Evolutionary conservation across 352 stramenopile species (phyloP).

Genomic region (Aphanomyces euteiches): DNA sequence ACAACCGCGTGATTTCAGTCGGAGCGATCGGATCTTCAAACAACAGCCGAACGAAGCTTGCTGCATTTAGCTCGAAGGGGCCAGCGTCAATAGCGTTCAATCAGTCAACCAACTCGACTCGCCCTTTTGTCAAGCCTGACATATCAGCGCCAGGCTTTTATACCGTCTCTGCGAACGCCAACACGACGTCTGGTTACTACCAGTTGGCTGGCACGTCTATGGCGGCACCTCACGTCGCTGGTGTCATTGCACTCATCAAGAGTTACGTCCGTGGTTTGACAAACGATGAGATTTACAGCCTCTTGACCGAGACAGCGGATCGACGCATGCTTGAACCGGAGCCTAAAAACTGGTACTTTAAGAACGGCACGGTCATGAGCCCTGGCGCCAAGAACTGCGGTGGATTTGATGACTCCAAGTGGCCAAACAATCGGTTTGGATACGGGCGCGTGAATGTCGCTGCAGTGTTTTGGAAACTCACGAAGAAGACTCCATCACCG

Average conservation of each 20-base stretch:
- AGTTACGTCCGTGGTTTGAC: background rate
- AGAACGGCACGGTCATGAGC: constrained; percentile 6
- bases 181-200: background rate
- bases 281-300: constrained; percentile 1
- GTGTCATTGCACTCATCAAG: constrained; percentile 2
- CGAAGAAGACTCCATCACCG: background rate
- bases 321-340: background rate
- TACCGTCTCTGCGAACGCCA: constrained; percentile 5
- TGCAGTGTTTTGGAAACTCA: background rate
- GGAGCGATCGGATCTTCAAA: constrained; percentile 35
- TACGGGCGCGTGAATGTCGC: constrained; percentile 46
- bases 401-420: constrained; percentile 32
- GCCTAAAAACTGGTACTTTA: background rate
- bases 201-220: background rate
- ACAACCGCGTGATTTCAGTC: constrained; percentile 38
- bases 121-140: constrained; percentile 37
- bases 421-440: constrained; percentile 55
- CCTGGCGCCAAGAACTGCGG: constrained; percentile 35
- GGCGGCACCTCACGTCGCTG: constrained; percentile 1
- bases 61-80: constrained; percentile 39
- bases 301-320: background rate
- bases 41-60: constrained; percentile 34
- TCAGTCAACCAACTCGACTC: constrained; percentile 21
- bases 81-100: constrained; percentile 2
- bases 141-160: constrained; percentile 35